Percentiles rank a stretch among this genome's conserved stretches.
phyloP scores from a whole-genome alignment of 805 yeast genomes.

The Candida verbasci region DNA sequence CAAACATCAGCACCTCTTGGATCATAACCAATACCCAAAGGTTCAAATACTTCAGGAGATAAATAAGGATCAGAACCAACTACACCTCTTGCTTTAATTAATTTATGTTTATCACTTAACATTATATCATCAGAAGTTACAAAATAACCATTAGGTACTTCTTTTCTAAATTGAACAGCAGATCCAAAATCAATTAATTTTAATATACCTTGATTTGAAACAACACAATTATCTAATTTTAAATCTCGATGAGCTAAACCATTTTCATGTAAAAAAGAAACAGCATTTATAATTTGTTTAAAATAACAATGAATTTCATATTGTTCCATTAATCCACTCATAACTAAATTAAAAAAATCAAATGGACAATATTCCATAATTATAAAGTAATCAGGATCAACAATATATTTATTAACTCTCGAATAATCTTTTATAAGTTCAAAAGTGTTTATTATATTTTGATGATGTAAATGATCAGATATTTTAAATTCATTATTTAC shows the following conservation, averaged over 20 bases:
- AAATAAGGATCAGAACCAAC: conserved; percentile 96
- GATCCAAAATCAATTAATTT: conserved; percentile 93
- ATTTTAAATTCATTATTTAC: conserved; percentile 79
- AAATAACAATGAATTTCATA: conserved; percentile 77
- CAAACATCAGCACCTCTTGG: conserved; percentile 88
- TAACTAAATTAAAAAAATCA: conserved; percentile 89
- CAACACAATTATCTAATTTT: conserved; percentile 91
- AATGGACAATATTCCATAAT: conserved; percentile 92
- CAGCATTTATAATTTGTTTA: conserved; percentile 75
- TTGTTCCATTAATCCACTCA: conserved; percentile 75
- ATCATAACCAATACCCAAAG: conserved; percentile 53
- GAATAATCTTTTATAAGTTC: conserved; percentile 65
- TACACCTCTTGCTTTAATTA: conserved; percentile 67
- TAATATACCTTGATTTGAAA: conserved; percentile 64
- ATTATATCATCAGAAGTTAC: conserved; percentile 6
- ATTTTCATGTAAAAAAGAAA: conserved; percentile 66
- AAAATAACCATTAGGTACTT: conserved; percentile 16
- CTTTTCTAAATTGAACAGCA: conserved; percentile 75
- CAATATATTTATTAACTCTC: background rate
- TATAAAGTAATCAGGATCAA: conserved; percentile 46
- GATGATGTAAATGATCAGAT: conserved; percentile 70
- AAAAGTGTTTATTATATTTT: conserved; percentile 73
- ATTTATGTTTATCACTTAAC: conserved; percentile 34
- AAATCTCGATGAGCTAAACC: conserved; percentile 93
- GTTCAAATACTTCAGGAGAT: conserved; percentile 81